Conservation (phyloP, 257 asterid genomes). For the Voacanga thouarsii region DNA sequence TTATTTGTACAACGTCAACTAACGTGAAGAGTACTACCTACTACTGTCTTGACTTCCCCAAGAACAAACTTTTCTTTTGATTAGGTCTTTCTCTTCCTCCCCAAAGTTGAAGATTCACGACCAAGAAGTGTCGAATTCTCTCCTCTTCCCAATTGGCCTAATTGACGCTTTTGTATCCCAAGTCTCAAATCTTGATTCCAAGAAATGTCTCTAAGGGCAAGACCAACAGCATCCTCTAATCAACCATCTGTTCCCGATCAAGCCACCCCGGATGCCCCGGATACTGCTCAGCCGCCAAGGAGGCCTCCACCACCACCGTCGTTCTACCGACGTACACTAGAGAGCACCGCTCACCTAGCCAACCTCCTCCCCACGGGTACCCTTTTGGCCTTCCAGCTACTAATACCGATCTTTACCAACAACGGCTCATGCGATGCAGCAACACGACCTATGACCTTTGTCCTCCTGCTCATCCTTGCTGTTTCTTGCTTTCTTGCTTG, state of each 20-base stretch:
- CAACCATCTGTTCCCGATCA: constrained; percentile 5
- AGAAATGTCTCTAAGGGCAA: constrained; percentile 34
- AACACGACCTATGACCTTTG: constrained; percentile 31
- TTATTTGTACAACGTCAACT: no score
- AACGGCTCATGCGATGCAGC: constrained; percentile 51
- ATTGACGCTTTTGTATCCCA: no score
- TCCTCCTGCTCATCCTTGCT: constrained; percentile 43
- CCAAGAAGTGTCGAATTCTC: not conserved
- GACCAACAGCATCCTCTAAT: constrained; percentile 24
- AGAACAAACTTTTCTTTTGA: not conserved
- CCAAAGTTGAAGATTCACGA: not conserved
- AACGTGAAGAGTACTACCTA: not conserved
- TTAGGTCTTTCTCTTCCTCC: not conserved
- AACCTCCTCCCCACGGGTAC: constrained; percentile 83
- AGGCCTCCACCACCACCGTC: constrained; percentile 15
- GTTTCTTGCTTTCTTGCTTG: constrained; percentile 61
- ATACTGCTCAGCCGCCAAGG: not conserved
- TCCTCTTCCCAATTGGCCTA: not conserved
- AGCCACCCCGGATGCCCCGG: not conserved
- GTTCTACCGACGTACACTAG: constrained; percentile 34
- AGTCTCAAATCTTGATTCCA: not conserved
- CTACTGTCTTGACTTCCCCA: not conserved
- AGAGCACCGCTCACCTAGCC: constrained; percentile 61
- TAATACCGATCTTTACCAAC: constrained; percentile 60
- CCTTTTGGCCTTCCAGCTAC: constrained; percentile 66